Evolutionary conservation across 306 rosid genomes (phyloP).

Genomic region (Prunus salicina): DNA sequence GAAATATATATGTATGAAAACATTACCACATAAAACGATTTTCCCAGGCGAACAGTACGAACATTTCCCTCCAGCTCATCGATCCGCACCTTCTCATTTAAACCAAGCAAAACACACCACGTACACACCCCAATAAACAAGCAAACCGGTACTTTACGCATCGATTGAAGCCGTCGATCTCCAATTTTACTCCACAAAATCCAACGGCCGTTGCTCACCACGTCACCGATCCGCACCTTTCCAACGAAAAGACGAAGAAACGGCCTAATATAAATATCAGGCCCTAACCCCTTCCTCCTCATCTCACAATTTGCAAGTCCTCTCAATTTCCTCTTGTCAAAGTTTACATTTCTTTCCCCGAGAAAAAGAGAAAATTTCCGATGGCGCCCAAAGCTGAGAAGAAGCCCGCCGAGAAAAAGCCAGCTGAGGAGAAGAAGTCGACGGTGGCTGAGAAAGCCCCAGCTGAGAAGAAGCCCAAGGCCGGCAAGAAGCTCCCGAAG

Average conservation of each 20-base stretch:
- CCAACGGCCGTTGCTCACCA: background rate
- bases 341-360: background rate
- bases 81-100: background rate
- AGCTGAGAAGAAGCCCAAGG: conserved; percentile 78
- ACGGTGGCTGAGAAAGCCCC: conserved; percentile 43
- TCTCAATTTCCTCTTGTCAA: background rate
- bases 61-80: background rate
- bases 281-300: fast-evolving
- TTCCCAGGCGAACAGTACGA: no score
- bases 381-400: conserved; percentile 80
- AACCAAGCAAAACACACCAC: background rate
- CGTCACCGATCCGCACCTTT: background rate
- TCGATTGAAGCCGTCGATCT: background rate
- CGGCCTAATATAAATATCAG: background rate
- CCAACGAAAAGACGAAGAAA: background rate
- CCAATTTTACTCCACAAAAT: background rate
- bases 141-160: background rate
- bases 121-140: background rate
- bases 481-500: conserved; percentile 71
- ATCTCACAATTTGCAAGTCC: background rate
- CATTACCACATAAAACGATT: no score
- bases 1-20: no score
- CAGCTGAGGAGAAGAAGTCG: conserved; percentile 43
- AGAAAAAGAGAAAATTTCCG: background rate
- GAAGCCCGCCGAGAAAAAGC: conserved; percentile 80